Percentiles rank a stretch among this genome's conserved stretches.
phyloP scores from a whole-genome alignment of 2,329 filamentous ascomycete genomes.

The Aspergillus arachidicola region DNA sequence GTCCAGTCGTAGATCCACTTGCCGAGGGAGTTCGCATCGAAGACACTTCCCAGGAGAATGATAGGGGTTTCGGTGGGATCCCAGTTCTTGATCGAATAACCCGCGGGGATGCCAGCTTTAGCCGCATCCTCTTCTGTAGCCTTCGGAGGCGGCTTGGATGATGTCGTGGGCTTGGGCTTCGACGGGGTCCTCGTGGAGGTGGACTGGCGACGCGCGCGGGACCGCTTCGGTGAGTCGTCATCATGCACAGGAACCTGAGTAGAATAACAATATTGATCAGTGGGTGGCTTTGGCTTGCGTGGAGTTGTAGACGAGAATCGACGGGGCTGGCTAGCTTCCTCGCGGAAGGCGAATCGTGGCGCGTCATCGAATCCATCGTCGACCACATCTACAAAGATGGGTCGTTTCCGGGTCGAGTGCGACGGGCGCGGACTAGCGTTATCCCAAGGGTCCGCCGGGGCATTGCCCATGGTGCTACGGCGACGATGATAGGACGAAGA shows the following conservation, averaged over 20 bases:
- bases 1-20: constrained; percentile 99
- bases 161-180: constrained; percentile 42
- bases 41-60: constrained; percentile 90
- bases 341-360: constrained; percentile 49
- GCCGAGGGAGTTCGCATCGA: constrained; percentile 94
- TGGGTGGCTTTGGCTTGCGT: constrained; percentile 46
- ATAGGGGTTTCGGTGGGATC: constrained; percentile 93
- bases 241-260: constrained; percentile 59
- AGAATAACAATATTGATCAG: constrained; percentile 56
- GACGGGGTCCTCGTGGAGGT: constrained; percentile 51
- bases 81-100: constrained; percentile 98
- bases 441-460: constrained; percentile 26
- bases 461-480: constrained; percentile 51
- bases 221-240: constrained; percentile 54
- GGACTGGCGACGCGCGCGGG: constrained; percentile 57
- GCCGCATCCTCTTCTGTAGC: constrained; percentile 68
- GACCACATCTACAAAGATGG: constrained; percentile 60
- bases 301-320: constrained; percentile 37
- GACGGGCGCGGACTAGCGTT: constrained; percentile 22
- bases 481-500: constrained; percentile 40
- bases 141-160: constrained; percentile 45
- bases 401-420: constrained; percentile 50
- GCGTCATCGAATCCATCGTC: constrained; percentile 57
- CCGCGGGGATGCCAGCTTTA: constrained; percentile 72
- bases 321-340: constrained; percentile 39